Evolutionary conservation across 169 alveolate species (phyloP).

Genomic region (Plasmodium reichenowi): DNA sequence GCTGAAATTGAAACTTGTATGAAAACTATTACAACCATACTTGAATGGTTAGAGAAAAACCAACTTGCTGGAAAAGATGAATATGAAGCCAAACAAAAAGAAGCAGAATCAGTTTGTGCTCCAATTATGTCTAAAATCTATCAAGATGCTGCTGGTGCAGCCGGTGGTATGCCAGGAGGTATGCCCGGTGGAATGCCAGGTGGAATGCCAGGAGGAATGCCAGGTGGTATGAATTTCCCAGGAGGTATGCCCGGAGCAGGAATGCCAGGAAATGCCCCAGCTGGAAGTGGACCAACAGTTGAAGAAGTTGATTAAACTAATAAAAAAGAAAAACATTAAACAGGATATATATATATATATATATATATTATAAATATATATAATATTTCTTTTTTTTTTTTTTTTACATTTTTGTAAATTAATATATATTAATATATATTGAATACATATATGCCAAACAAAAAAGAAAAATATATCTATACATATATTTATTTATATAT

Average conservation of each 20-base stretch:
- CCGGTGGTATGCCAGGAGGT: constrained; percentile 93
- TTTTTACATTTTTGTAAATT: constrained; percentile 9
- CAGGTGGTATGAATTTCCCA: constrained; percentile 90
- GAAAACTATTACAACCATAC: constrained; percentile 91
- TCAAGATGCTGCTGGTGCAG: constrained; percentile 95
- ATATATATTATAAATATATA: constrained; percentile 6
- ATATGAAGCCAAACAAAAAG: constrained; percentile 95
- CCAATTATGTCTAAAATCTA: constrained; percentile 95
- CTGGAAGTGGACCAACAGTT: constrained; percentile 92
- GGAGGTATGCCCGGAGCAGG: constrained; percentile 91
- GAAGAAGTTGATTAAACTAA: constrained; percentile 92
- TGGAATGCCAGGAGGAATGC: constrained; percentile 94
- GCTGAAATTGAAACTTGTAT: constrained; percentile 92
- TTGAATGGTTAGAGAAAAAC: constrained; percentile 96
- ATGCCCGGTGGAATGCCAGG: constrained; percentile 91
- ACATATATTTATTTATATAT: background rate
- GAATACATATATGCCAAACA: background rate
- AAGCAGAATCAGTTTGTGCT: constrained; percentile 94
- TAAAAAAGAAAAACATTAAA: background rate
- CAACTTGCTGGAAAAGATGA: constrained; percentile 95
- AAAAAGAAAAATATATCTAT: background rate
- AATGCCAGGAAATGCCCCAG: constrained; percentile 85
- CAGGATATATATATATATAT: background rate
- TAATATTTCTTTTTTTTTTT: constrained; percentile 9
- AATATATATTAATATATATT: background rate